Conservation (phyloP, 176 grass and related monocot genomes). For the Stipa capillata region DNA sequence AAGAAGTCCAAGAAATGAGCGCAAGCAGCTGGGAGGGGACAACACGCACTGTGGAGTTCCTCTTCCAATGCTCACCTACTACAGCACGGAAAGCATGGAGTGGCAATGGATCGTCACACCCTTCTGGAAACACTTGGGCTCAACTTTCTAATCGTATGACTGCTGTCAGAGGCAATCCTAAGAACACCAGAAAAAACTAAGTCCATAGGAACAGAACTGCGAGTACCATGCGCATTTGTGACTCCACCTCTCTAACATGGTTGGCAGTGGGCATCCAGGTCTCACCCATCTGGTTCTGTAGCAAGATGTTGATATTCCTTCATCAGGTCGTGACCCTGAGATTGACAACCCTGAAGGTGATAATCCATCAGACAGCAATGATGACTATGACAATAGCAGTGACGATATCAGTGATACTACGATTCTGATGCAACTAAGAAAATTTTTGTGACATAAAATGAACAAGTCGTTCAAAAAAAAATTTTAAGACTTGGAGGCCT, state of each 20-base stretch:
- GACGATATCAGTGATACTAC: conserved; percentile 38
- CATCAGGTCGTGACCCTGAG: conserved; percentile 32
- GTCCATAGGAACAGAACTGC: conserved; percentile 22
- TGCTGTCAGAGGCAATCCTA: conserved; percentile 39
- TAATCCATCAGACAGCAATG: conserved; percentile 39
- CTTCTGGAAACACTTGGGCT: conserved; percentile 39
- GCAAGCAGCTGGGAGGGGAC: conserved; percentile 33
- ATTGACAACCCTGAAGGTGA: conserved; percentile 19
- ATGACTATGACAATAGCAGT: conserved; percentile 41
- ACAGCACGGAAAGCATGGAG: conserved; percentile 35
- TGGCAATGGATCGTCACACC: conserved; percentile 28
- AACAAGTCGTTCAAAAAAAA: conserved; percentile 80
- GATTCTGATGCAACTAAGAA: conserved; percentile 79
- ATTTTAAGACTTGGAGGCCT: conserved; percentile 40
- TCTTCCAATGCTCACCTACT: conserved; percentile 29
- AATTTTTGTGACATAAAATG: conserved; percentile 63
- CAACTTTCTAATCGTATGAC: conserved; percentile 36
- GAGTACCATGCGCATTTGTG: conserved; percentile 28
- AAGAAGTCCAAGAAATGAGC: conserved; percentile 59
- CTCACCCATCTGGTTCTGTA: conserved; percentile 29
- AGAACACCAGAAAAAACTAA: conserved; percentile 24
- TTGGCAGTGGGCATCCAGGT: conserved; percentile 62
- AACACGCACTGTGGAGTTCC: conserved; percentile 14
- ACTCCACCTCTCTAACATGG: conserved; percentile 47
- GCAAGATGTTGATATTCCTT: conserved; percentile 22